Evolutionary conservation across 495 filamentous ascomycete species (phyloP).

Genomic region (Penicilliopsis zonata): DNA sequence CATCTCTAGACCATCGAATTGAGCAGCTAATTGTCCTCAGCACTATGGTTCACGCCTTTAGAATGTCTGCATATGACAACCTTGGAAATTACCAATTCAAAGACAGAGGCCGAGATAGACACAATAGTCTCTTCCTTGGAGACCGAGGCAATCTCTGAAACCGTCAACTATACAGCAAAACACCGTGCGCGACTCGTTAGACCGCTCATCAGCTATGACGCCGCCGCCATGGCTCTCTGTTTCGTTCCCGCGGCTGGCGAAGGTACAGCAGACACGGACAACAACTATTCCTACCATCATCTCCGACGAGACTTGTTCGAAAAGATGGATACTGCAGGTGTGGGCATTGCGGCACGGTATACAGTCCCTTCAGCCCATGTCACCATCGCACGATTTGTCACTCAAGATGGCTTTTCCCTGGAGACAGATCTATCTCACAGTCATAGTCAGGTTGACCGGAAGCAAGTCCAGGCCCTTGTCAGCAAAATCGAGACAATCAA

Average conservation of each 20-base stretch:
- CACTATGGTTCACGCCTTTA: conserved; percentile 74
- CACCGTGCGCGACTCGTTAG: conserved; percentile 65
- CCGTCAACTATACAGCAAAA: conserved; percentile 49
- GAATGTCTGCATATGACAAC: conserved; percentile 74
- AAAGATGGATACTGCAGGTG: conserved; percentile 41
- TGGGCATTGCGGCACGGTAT: conserved; percentile 61
- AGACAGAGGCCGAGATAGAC: conserved; percentile 48
- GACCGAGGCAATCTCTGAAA: conserved; percentile 24
- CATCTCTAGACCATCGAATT: no score
- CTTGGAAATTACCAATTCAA: conserved; percentile 67
- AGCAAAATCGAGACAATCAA: conserved; percentile 66
- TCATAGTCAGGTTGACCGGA: conserved; percentile 11
- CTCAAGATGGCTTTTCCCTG: conserved; percentile 33
- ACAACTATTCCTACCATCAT: conserved; percentile 79
- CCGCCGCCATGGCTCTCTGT: conserved; percentile 69
- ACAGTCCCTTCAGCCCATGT: conserved; percentile 80
- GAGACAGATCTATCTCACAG: conserved; percentile 10
- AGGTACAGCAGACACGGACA: conserved; percentile 19
- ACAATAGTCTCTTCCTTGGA: conserved; percentile 41
- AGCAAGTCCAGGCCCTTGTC: conserved; percentile 46
- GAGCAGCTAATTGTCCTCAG: conserved; percentile 23
- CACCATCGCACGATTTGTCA: conserved; percentile 72
- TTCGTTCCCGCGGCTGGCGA: conserved; percentile 68
- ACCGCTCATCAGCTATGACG: conserved; percentile 74
- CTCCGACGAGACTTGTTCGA: conserved; percentile 67